Base-by-base conservation (phyloP, 192 early-diverging fungal genomes). In the Phycomyces nitens region DNA sequence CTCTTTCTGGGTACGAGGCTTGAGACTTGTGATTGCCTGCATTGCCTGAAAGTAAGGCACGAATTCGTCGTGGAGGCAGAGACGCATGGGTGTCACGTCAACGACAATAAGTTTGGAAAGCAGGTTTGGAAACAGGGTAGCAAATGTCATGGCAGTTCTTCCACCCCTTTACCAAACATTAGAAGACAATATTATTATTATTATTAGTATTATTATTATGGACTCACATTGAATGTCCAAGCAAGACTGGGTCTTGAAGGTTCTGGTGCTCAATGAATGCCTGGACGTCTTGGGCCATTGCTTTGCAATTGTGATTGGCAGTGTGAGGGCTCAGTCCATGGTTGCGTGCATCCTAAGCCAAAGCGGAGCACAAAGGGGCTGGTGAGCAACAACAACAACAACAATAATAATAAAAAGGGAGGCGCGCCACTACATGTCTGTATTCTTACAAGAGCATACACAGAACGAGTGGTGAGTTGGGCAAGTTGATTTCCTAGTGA, bases 191-290 rank as follows among this genome's bases (percentile, higher is more conserved):
- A 62, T 15, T 0, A 3, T 2, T 56, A 4, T 26, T 18, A n/a
- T n/a, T n/a, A n/a, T n/a, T n/a, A n/a, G n/a, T n/a, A n/a, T n/a
- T n/a, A n/a, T n/a, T n/a, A n/a, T n/a, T n/a, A n/a, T n/a, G n/a
- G n/a, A 9, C 72, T 73, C 76, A 80, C 93, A 97, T 96, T 5
- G 92, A 94, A 64, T 98, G 96, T 11, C 94, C 96, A 56, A 96
- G 71, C 7, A 96, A 55, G 18, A 88, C 66, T 0, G 87, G 79
- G 1, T 65, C 60, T 14, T 82, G 67, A 15, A 92, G 49, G 2
- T 73, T 62, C 21, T 92, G 86, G 24, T 78, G 72, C 14, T 78
- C 56, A 38, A 94, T 69, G 42, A 96, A 95, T 20, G 60, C 58
- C 12, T 68, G 69, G 10, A 98, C 71, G 58, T 98, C 96, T 6